A percentile compares a stretch with the other conserved stretches of the same genome.
phyloP scores from a whole-genome alignment of 176 grass and related monocot genomes.

The Echinochloa phyllopogon region DNA sequence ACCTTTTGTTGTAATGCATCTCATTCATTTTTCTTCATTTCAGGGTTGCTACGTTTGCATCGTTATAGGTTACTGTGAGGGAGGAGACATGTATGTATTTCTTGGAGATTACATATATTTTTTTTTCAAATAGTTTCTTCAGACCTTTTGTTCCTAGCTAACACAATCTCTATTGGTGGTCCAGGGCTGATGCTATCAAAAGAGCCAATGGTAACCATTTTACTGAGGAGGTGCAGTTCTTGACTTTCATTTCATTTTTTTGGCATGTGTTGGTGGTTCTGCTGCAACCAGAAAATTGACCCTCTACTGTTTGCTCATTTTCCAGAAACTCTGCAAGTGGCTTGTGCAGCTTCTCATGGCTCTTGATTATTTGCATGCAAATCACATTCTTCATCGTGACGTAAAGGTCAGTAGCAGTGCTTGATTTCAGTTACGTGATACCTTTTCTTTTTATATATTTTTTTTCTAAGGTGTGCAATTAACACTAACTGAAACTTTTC shows the following conservation, averaged over 20 bases:
- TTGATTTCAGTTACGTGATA: background rate
- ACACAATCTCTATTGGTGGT: slow-evolving; percentile 16
- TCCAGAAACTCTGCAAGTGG: slow-evolving; percentile 94
- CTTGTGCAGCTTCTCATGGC: slow-evolving; percentile 94
- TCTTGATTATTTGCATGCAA: slow-evolving; percentile 91
- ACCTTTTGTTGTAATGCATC: slow-evolving; percentile 19
- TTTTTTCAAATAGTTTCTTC: slow-evolving; percentile 18
- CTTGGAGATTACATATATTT: slow-evolving; percentile 13
- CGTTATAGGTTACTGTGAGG: slow-evolving; percentile 93
- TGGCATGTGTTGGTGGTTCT: background rate
- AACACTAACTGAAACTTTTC: slow-evolving; percentile 19
- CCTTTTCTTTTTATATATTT: background rate
- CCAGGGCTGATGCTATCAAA: slow-evolving; percentile 93
- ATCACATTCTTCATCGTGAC: slow-evolving; percentile 98
- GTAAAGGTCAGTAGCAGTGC: slow-evolving; percentile 69
- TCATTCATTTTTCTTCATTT: slow-evolving; percentile 44
- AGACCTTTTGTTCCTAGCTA: slow-evolving; percentile 30
- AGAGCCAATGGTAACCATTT: slow-evolving; percentile 77
- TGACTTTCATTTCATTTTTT: slow-evolving; percentile 24
- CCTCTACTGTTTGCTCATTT: slow-evolving; percentile 32
- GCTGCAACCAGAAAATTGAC: background rate
- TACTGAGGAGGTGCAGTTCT: slow-evolving; percentile 73
- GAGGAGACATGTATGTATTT: slow-evolving; percentile 95
- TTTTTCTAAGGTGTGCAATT: slow-evolving; percentile 30
- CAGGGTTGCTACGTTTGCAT: slow-evolving; percentile 99